phyloP scores from a whole-genome alignment of 106 monocot genomes.

The Alisma plantagoaquatica region DNA sequence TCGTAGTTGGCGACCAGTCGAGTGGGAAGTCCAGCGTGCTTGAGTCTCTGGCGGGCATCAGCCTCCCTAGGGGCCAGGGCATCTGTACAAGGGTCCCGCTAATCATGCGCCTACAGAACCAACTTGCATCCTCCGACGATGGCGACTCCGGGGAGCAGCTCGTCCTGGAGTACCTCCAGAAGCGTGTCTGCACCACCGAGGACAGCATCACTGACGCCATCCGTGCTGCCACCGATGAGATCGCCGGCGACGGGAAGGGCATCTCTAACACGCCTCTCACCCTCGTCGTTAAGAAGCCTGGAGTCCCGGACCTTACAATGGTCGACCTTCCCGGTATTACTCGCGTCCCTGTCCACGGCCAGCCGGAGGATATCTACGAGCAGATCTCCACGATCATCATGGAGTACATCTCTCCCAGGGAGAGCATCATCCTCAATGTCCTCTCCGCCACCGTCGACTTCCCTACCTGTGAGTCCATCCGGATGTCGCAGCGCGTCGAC shows the following conservation, averaged over 20 bases:
- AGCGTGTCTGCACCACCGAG: conserved; percentile 5
- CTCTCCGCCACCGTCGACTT: no score
- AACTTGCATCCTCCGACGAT: background rate
- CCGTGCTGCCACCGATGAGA: conserved; percentile 23
- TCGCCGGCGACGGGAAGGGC: conserved; percentile 31
- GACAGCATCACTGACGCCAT: conserved; percentile 5
- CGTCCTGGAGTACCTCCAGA: conserved; percentile 5
- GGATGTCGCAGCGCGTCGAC: no score
- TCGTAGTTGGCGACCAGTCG: conserved; percentile 48
- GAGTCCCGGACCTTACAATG: no score
- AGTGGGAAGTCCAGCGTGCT: conserved; percentile 50
- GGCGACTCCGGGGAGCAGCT: conserved; percentile 1
- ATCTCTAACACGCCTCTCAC: conserved; percentile 21
- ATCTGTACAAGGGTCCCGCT: conserved; percentile 19
- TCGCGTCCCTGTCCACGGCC: no score
- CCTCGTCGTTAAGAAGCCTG: no score
- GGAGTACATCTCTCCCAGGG: no score
- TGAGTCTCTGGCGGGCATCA: conserved; percentile 24
- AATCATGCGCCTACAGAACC: background rate
- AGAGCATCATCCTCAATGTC: no score
- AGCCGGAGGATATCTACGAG: no score
- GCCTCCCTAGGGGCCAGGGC: conserved; percentile 14
- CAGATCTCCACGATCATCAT: no score
- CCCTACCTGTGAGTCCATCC: no score
- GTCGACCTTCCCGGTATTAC: no score